Evolutionary conservation across 2,329 filamentous ascomycete genomes (phyloP).

Genomic region (Sclerotinia spermophila): DNA sequence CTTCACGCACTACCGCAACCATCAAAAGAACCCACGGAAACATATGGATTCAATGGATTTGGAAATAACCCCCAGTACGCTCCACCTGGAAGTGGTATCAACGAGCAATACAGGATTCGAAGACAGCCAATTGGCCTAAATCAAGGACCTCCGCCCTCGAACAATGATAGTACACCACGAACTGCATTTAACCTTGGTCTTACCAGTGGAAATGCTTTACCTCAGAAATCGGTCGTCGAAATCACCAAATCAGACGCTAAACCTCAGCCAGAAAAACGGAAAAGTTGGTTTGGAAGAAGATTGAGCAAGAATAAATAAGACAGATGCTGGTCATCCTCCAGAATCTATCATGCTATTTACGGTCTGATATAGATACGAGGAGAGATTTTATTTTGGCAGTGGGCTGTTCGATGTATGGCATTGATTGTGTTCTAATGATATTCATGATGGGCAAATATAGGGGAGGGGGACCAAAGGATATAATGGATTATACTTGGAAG

Average conservation of each 20-base stretch:
- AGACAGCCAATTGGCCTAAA: slow-evolving; percentile 25
- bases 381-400: slow-evolving; percentile 18
- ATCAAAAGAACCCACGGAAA: slow-evolving; percentile 52
- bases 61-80: slow-evolving; percentile 42
- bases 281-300: slow-evolving; percentile 82
- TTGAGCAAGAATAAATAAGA: slow-evolving; percentile 62
- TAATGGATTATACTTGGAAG: slow-evolving; percentile 22
- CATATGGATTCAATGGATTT: slow-evolving; percentile 56
- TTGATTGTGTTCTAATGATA: slow-evolving; percentile 21
- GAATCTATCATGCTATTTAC: neutral
- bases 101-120: slow-evolving; percentile 23
- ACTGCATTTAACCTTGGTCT: slow-evolving; percentile 35
- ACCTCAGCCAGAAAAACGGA: slow-evolving; percentile 63
- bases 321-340: slow-evolving; percentile 1
- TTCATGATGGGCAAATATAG: slow-evolving; percentile 22
- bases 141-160: slow-evolving; percentile 29
- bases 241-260: slow-evolving; percentile 10
- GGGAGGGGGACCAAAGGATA: neutral
- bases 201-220: slow-evolving; percentile 24
- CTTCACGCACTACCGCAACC: slow-evolving; percentile 54
- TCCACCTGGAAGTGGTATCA: slow-evolving; percentile 39
- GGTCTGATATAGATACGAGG: slow-evolving; percentile 19
- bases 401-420: slow-evolving; percentile 14
- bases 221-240: slow-evolving; percentile 1
- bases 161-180: slow-evolving; percentile 27